Conservation (phyloP, 192 early-diverging fungal species). For the Radiomyces spectabilis region DNA sequence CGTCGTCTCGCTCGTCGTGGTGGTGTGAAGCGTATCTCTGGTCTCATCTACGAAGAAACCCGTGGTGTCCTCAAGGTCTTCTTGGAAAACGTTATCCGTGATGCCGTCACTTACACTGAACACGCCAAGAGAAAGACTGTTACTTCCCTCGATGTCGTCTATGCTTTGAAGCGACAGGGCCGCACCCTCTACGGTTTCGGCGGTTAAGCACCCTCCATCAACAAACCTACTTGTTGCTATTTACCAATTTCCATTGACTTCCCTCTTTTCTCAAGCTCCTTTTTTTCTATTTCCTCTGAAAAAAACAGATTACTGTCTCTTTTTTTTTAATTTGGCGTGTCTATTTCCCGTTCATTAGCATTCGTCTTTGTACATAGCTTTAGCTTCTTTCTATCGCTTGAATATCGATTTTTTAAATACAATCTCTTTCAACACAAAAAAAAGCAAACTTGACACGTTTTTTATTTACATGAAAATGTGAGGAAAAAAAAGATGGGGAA, state of each 20-base stretch:
- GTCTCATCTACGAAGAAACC: constrained; percentile 95
- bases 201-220: constrained; percentile 29
- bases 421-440: background rate
- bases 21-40: constrained; percentile 99
- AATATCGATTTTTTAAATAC: background rate
- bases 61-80: constrained; percentile 96
- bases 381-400: background rate
- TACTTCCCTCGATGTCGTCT: constrained; percentile 99
- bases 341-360: background rate
- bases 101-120: constrained; percentile 97
- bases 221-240: background rate
- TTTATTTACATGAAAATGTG: background rate
- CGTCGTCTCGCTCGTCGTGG: constrained; percentile 98
- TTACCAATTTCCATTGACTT: background rate
- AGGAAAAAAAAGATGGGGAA: background rate
- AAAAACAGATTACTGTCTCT: background rate
- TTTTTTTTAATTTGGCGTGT: background rate
- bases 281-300: background rate
- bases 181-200: constrained; percentile 81
- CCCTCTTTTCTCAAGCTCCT: background rate
- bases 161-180: constrained; percentile 97
- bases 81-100: constrained; percentile 98
- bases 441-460: background rate
- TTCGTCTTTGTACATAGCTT: background rate
- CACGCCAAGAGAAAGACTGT: constrained; percentile 99